Evolutionary conservation across 208 protist genomes (phyloP).

Genomic region (Lotmaria passim): DNA sequence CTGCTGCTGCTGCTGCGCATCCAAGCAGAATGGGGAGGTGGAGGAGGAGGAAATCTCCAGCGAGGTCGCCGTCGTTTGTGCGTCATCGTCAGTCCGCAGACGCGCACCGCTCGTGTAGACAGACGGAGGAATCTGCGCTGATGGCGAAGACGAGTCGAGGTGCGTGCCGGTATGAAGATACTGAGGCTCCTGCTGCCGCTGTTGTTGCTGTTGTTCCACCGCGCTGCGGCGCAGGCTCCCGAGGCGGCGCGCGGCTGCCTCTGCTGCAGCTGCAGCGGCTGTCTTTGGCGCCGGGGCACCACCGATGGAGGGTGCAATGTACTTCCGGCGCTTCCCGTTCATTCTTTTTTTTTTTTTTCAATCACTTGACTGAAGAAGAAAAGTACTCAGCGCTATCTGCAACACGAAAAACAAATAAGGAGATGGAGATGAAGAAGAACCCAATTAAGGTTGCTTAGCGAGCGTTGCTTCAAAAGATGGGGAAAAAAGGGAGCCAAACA

Average conservation of each 20-base stretch:
- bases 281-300: constrained; percentile 2
- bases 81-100: no score
- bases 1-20: background rate
- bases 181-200: background rate
- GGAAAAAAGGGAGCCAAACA: background rate
- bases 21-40: background rate
- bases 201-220: background rate
- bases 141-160: background rate
- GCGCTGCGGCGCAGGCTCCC: constrained; percentile 22
- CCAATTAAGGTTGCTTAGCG: no score
- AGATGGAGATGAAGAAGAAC: no score
- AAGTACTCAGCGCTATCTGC: no score
- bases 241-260: constrained; percentile 18
- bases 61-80: no score
- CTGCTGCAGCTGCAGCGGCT: constrained; percentile 21
- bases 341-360: background rate
- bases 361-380: background rate
- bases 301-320: constrained; percentile 23
- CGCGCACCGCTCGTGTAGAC: no score
- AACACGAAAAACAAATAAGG: background rate
- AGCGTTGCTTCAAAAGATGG: background rate
- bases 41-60: background rate
- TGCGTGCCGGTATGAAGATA: background rate
- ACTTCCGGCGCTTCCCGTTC: constrained; percentile 33
- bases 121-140: background rate